Conservation (phyloP, 176 grass and related monocot genomes). For the Phoenix roebelenii region DNA sequence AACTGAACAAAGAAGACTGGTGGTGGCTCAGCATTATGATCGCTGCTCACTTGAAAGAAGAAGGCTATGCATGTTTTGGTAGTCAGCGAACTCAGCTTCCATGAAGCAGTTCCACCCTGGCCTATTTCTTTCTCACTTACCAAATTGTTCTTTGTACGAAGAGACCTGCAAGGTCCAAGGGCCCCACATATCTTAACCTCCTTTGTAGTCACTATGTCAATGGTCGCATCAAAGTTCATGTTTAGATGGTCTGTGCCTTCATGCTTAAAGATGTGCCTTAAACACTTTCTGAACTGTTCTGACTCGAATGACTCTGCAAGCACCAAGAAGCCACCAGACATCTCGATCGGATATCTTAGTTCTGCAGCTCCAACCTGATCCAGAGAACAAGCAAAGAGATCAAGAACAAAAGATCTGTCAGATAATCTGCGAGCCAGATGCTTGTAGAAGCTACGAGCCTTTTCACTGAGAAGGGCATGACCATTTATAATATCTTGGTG, state of each 20-base stretch:
- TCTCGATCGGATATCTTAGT: constrained; percentile 77
- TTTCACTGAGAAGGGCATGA: constrained; percentile 39
- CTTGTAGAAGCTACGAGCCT: constrained; percentile 68
- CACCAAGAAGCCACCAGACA: constrained; percentile 69
- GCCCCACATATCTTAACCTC: constrained; percentile 96
- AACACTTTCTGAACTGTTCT: constrained; percentile 71
- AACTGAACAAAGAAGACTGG: constrained; percentile 98
- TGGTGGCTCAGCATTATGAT: constrained; percentile 48
- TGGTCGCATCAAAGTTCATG: constrained; percentile 85
- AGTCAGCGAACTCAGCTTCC: constrained; percentile 74
- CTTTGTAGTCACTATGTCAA: constrained; percentile 82
- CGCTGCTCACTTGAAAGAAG: constrained; percentile 67
- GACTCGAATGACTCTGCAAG: constrained; percentile 83
- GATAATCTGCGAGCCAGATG: constrained; percentile 65
- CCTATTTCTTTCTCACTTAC: constrained; percentile 89
- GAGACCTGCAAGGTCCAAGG: constrained; percentile 81
- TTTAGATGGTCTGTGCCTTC: constrained; percentile 47
- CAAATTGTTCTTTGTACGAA: constrained; percentile 47
- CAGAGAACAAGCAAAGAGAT: constrained; percentile 85
- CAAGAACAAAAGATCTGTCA: constrained; percentile 63
- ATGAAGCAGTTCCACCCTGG: constrained; percentile 72
- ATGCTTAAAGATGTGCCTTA: constrained; percentile 66
- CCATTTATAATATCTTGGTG: constrained; percentile 84
- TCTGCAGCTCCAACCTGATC: constrained; percentile 93
- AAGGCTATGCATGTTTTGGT: constrained; percentile 87